These are phyloP conservation scores for Tuber indicum DNA, from an alignment of 495 filamentous ascomycete species.

Conservation along the genomic window DNA sequence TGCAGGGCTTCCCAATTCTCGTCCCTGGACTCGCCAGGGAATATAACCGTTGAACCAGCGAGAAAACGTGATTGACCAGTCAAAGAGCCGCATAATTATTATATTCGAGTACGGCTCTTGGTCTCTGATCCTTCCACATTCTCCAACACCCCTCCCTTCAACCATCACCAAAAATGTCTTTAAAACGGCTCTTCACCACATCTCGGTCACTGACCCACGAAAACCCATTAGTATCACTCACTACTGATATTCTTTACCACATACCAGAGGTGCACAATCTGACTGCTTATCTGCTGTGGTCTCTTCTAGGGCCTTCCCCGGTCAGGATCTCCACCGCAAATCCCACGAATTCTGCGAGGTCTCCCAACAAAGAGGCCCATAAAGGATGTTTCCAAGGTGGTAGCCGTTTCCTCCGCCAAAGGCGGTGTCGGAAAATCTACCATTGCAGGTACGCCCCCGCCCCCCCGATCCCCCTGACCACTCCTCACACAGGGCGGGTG, in stretches of 20 bases:
- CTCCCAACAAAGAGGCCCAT: conserved; percentile 76
- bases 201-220: conserved; percentile 66
- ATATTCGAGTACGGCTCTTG: background rate
- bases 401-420: conserved; percentile 92
- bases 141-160: background rate
- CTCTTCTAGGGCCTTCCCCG: conserved; percentile 66
- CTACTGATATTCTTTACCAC: background rate
- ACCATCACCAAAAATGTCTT: conserved; percentile 47
- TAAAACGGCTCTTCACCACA: conserved; percentile 58
- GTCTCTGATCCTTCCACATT: background rate
- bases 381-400: conserved; percentile 71
- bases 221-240: conserved; percentile 67
- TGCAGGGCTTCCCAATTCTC: background rate
- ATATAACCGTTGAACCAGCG: background rate
- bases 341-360: conserved; percentile 76
- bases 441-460: conserved; percentile 61
- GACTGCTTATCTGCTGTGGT: conserved; percentile 8
- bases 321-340: conserved; percentile 61
- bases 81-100: background rate
- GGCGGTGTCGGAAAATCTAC: conserved; percentile 96
- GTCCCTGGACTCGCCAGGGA: background rate
- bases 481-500: conserved; percentile 6
- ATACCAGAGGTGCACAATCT: conserved; percentile 13
- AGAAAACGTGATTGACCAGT: background rate
- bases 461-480: background rate